A percentile compares a stretch with the other conserved stretches of the same genome.
Conservation (phyloP, 192 early-diverging fungal genomes). For the Backusella morwellensis region DNA sequence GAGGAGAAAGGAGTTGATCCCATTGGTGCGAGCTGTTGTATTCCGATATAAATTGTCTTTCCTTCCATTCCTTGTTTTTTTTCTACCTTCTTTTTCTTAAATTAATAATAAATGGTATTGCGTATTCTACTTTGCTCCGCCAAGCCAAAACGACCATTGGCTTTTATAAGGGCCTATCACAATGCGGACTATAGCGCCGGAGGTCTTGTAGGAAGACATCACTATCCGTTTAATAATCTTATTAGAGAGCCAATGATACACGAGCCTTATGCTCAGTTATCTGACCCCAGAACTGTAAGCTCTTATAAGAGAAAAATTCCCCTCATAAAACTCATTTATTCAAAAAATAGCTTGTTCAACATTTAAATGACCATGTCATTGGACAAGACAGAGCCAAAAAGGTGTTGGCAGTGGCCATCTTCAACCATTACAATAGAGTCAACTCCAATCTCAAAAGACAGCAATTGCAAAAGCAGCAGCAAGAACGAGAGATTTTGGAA, state of each 20-base stretch:
- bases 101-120: background rate
- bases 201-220: background rate
- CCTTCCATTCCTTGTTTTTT: background rate
- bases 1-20: background rate
- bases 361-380: conserved; percentile 85
- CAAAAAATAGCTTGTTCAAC: conserved; percentile 59
- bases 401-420: conserved; percentile 80
- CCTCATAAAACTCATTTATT: background rate
- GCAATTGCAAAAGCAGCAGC: conserved; percentile 34
- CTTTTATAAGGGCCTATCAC: background rate
- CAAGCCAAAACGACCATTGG: background rate
- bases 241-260: background rate
- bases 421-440: conserved; percentile 82
- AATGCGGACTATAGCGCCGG: background rate
- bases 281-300: conserved; percentile 13
- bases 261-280: conserved; percentile 1
- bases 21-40: background rate
- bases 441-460: conserved; percentile 61
- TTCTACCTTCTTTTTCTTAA: background rate
- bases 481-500: conserved; percentile 8
- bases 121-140: background rate
- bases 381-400: conserved; percentile 84
- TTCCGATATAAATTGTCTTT: background rate
- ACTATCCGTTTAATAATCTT: background rate
- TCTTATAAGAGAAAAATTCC: background rate